Evolutionary conservation across 441 rosid species (phyloP).

Genomic region (Aleurites moluccanus): DNA sequence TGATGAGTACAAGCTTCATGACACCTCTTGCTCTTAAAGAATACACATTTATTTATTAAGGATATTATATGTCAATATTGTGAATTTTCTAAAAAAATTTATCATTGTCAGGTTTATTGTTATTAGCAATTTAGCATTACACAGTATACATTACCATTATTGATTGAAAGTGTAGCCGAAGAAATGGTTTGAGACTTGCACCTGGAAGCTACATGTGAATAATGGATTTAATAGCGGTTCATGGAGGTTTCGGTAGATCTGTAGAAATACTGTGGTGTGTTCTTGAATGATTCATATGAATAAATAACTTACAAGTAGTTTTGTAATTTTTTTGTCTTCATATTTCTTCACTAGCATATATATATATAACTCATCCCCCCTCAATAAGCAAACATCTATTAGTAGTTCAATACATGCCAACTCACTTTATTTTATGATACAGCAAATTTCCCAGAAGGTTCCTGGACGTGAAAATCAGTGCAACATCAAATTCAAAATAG

Average conservation of each 20-base stretch:
- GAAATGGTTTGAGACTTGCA: neutral
- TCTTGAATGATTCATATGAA: neutral
- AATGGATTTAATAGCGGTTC: too few relatives aligned
- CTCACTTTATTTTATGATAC: neutral
- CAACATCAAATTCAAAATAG: neutral
- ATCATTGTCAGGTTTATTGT: too few relatives aligned
- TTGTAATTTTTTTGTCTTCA: neutral
- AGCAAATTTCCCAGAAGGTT: neutral
- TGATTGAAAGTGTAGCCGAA: neutral
- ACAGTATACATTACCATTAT: neutral
- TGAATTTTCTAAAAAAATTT: neutral
- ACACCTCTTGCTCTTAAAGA: conserved; percentile 18
- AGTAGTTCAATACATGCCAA: too few relatives aligned
- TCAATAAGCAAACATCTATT: too few relatives aligned
- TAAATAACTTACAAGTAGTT: neutral
- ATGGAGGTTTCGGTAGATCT: too few relatives aligned
- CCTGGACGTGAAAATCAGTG: neutral
- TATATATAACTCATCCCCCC: too few relatives aligned
- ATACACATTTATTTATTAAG: neutral
- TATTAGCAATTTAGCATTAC: neutral
- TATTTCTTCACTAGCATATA: too few relatives aligned
- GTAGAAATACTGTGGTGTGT: too few relatives aligned
- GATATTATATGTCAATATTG: neutral
- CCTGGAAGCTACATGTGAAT: too few relatives aligned
- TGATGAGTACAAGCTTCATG: conserved; percentile 30